A percentile compares a stretch with the other conserved stretches of the same genome.
phyloP scores from a whole-genome alignment of 805 yeast genomes.

The Barnettozyma siamensis region DNA sequence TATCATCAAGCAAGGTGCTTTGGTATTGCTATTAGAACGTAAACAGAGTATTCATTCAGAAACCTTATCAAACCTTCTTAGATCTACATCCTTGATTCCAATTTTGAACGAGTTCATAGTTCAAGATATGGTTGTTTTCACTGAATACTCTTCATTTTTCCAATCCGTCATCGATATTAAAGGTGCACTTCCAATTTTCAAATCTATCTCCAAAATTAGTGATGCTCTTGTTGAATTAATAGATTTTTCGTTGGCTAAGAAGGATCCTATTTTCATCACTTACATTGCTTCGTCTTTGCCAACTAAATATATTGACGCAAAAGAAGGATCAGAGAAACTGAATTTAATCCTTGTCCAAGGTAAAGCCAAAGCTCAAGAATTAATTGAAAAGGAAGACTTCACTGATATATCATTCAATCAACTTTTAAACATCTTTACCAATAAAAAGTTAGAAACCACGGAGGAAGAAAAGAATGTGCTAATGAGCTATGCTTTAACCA shows the following conservation, averaged over 20 bases:
- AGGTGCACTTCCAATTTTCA: constrained; percentile 13
- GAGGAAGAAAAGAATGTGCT: constrained; percentile 22
- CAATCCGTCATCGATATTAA: constrained; percentile 6
- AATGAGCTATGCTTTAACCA: constrained; percentile 26
- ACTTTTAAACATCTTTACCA: constrained; percentile 24
- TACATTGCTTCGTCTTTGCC: constrained; percentile 13
- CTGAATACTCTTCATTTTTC: constrained; percentile 11
- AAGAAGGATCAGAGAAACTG: constrained; percentile 1
- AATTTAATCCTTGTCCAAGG: constrained; percentile 3
- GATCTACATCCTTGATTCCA: background rate
- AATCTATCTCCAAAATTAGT: constrained; percentile 9
- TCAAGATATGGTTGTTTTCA: constrained; percentile 14
- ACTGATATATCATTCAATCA: constrained; percentile 27
- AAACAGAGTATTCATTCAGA: constrained; percentile 13
- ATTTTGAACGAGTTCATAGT: constrained; percentile 10
- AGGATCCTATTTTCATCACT: constrained; percentile 9
- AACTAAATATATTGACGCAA: background rate
- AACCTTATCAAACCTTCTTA: constrained; percentile 2
- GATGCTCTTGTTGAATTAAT: constrained; percentile 7
- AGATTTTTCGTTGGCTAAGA: constrained; percentile 4
- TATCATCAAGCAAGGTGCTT: constrained; percentile 10
- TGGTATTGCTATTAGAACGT: constrained; percentile 13
- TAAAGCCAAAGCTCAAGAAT: constrained; percentile 12
- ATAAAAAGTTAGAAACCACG: constrained; percentile 3
- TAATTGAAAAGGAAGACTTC: constrained; percentile 26